These are phyloP conservation scores for Neophaeococcomyces mojaviensis DNA, from an alignment of 2,329 filamentous ascomycete genomes.

Conservation along the genomic window DNA sequence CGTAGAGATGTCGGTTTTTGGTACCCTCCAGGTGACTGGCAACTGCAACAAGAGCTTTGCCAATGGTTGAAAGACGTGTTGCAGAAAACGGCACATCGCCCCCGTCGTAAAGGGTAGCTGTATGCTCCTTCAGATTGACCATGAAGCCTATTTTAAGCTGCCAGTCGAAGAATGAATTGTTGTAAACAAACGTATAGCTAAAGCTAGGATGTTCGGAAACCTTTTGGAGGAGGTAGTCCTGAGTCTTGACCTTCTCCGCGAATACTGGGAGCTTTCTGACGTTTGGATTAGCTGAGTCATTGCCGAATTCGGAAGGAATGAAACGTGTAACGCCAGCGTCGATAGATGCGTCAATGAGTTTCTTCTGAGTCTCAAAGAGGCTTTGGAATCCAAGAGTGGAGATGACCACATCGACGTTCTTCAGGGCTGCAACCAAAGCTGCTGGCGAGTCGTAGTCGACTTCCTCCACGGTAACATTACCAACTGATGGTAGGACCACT, in stretches of 20 bases:
- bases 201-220: constrained; percentile 18
- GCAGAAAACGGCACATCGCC: constrained; percentile 44
- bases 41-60: constrained; percentile 42
- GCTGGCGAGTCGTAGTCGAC: constrained; percentile 27
- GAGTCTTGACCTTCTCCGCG: constrained; percentile 25
- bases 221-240: constrained; percentile 25
- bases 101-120: constrained; percentile 41
- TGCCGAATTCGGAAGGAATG: constrained; percentile 26
- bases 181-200: constrained; percentile 28
- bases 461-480: constrained; percentile 15
- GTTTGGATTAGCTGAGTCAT: constrained; percentile 18
- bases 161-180: constrained; percentile 30
- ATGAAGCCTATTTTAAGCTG: constrained; percentile 34
- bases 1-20: constrained; percentile 43
- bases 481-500: constrained; percentile 12
- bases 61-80: constrained; percentile 44
- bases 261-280: constrained; percentile 6
- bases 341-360: constrained; percentile 24
- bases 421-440: constrained; percentile 23
- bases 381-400: constrained; percentile 12
- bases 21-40: constrained; percentile 46
- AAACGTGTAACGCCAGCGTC: constrained; percentile 23
- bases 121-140: constrained; percentile 37
- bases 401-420: constrained; percentile 27
- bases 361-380: background rate